Evolutionary conservation across 371 early-diverging fungal species (phyloP).

Genomic region (Synchytrium microbalum): DNA sequence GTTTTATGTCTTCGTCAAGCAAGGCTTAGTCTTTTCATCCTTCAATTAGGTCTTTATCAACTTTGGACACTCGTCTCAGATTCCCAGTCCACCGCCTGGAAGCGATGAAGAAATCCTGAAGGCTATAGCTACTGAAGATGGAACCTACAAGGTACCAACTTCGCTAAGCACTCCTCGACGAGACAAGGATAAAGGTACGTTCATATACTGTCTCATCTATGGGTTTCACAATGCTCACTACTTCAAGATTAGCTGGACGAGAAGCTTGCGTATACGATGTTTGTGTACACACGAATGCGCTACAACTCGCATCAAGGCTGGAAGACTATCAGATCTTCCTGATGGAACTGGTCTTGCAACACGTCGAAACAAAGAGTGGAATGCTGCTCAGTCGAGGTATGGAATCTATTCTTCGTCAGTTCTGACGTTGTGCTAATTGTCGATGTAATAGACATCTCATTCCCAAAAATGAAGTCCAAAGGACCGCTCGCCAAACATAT

Average conservation of each 20-base stretch:
- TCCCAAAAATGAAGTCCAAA: conserved; percentile 52
- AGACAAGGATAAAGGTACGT: conserved; percentile 39
- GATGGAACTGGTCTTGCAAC: conserved; percentile 56
- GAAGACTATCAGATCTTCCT: conserved; percentile 56
- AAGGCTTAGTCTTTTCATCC: too few relatives aligned
- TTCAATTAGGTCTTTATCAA: conserved; percentile 57
- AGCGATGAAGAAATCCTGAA: conserved; percentile 54
- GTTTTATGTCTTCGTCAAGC: background rate
- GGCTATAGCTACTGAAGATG: conserved; percentile 54
- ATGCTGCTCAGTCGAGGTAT: conserved; percentile 45
- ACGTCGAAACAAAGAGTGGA: conserved; percentile 51
- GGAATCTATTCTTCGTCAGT: background rate
- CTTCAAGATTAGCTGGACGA: conserved; percentile 29
- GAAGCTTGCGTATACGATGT: conserved; percentile 56
- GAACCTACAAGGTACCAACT: conserved; percentile 58
- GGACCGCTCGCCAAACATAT: conserved; percentile 51
- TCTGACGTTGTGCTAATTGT: background rate
- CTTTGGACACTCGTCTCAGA: conserved; percentile 49
- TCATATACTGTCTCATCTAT: background rate
- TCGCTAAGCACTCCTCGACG: conserved; percentile 43
- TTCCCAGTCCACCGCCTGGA: conserved; percentile 54
- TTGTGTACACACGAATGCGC: conserved; percentile 56
- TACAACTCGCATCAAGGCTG: conserved; percentile 43
- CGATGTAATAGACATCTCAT: conserved; percentile 41
- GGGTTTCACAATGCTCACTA: background rate